Evolutionary conservation across 1,139 yeast species (phyloP).

Genomic region (Arxiozyma heterogenica): DNA sequence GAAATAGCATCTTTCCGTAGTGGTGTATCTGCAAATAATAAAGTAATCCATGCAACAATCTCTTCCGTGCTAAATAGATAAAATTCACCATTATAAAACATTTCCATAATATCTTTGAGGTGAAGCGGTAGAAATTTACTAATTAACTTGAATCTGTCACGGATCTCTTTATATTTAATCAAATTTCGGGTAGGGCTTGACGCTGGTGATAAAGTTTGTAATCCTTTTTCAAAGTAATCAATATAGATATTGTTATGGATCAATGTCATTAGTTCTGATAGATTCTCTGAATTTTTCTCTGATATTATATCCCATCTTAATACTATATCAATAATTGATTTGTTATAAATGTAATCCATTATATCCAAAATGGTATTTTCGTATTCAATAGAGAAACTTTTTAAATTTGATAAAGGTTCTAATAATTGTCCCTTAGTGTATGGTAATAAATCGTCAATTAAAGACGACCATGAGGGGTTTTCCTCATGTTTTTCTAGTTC

Average conservation of each 20-base stretch:
- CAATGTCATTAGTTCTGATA: constrained; percentile 16
- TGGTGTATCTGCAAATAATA: constrained; percentile 66
- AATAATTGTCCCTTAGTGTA: constrained; percentile 16
- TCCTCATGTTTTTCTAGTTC: constrained; percentile 18
- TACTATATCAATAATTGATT: constrained; percentile 17
- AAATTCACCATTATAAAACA: constrained; percentile 65
- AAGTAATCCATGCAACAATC: constrained; percentile 47
- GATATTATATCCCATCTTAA: constrained; percentile 26
- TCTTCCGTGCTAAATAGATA: constrained; percentile 64
- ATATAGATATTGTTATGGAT: constrained; percentile 17
- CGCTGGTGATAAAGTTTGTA: neutral
- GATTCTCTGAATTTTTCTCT: neutral
- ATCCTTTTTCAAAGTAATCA: constrained; percentile 4
- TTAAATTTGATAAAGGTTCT: constrained; percentile 11
- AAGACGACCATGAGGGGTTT: constrained; percentile 20
- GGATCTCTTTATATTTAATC: constrained; percentile 17
- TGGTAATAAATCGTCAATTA: constrained; percentile 19
- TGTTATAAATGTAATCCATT: constrained; percentile 19
- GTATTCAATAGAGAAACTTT: neutral
- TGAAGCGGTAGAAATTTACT: constrained; percentile 41
- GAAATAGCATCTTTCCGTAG: constrained; percentile 50
- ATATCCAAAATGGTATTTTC: constrained; percentile 13
- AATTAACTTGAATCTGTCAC: constrained; percentile 23
- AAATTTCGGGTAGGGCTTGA: neutral
- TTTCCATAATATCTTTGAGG: constrained; percentile 58